Percentiles rank a stretch among this genome's conserved stretches.
These are phyloP conservation scores for Thielaviopsis populi DNA, from an alignment of 2,329 filamentous ascomycete species.

Conservation along the genomic window DNA sequence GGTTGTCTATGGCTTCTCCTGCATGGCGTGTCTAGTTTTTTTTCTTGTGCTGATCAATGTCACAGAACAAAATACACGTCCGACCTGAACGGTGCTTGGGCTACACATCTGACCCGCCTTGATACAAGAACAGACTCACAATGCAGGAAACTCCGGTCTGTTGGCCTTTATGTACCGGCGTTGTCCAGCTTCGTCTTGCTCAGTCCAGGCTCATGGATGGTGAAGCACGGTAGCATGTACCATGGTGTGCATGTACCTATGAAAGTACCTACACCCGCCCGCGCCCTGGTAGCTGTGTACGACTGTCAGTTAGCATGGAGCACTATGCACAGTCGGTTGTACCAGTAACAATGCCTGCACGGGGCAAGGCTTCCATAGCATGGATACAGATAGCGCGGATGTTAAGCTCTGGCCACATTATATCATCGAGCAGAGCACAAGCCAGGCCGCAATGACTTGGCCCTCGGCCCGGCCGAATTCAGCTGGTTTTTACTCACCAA, in stretches of 20 bases:
- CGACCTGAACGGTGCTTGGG: background rate
- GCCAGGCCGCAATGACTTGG: background rate
- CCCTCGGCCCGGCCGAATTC: constrained; percentile 1
- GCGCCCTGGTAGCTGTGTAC: background rate
- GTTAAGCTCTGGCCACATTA: background rate
- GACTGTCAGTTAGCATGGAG: background rate
- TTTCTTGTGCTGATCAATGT: background rate
- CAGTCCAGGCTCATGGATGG: background rate
- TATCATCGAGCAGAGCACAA: background rate
- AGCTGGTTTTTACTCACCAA: background rate
- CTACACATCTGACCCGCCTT: background rate
- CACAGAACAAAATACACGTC: too few relatives aligned
- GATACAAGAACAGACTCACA: background rate
- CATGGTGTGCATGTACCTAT: too few relatives aligned
- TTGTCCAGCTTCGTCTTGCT: background rate
- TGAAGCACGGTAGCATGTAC: background rate
- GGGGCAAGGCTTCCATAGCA: background rate
- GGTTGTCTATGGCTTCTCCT: background rate
- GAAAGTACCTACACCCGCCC: background rate
- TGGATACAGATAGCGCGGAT: background rate
- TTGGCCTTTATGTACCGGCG: background rate
- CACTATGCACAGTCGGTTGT: background rate
- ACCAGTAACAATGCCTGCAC: background rate
- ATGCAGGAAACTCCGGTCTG: background rate
- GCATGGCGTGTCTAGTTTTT: background rate